Conservation (phyloP, 768 basidiomycete genomes). For the Pleurotus tuber-regium region DNA sequence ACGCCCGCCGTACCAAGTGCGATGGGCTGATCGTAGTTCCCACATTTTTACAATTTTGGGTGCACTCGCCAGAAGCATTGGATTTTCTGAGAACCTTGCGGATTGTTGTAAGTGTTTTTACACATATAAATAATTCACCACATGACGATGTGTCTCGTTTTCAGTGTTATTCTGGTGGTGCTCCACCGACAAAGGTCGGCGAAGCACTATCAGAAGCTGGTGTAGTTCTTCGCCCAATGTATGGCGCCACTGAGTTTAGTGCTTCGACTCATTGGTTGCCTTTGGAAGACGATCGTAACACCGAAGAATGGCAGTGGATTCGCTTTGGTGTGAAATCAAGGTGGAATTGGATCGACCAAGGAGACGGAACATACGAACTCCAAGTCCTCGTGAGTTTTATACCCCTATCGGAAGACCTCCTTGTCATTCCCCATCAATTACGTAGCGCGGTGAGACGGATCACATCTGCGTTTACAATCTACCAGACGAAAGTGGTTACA, state of each 20-base stretch:
- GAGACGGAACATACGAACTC: constrained; percentile 29
- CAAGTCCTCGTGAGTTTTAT: constrained; percentile 22
- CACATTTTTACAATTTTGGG: constrained; percentile 36
- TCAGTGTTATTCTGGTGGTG: constrained; percentile 34
- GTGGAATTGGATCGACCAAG: constrained; percentile 29
- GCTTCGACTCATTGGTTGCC: constrained; percentile 17
- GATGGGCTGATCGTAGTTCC: constrained; percentile 34
- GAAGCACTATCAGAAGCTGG: constrained; percentile 32
- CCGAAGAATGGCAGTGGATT: constrained; percentile 30
- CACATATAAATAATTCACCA: neutral
- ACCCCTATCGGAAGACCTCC: neutral
- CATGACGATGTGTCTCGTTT: neutral
- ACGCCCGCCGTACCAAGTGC: constrained; percentile 24
- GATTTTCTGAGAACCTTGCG: constrained; percentile 22
- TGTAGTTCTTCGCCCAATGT: constrained; percentile 28
- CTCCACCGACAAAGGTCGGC: constrained; percentile 33
- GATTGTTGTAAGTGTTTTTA: constrained; percentile 18
- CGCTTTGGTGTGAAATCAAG: constrained; percentile 17
- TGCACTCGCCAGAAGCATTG: constrained; percentile 23
- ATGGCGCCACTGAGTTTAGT: constrained; percentile 38
- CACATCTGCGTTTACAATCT: constrained; percentile 26
- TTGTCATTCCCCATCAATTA: neutral
- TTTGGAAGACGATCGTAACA: constrained; percentile 13
- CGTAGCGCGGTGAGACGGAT: constrained; percentile 17
- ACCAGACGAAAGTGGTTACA: constrained; percentile 35